phyloP scores from a whole-genome alignment of 2,329 filamentous ascomycete species.

The Juglanconis oblonga region DNA sequence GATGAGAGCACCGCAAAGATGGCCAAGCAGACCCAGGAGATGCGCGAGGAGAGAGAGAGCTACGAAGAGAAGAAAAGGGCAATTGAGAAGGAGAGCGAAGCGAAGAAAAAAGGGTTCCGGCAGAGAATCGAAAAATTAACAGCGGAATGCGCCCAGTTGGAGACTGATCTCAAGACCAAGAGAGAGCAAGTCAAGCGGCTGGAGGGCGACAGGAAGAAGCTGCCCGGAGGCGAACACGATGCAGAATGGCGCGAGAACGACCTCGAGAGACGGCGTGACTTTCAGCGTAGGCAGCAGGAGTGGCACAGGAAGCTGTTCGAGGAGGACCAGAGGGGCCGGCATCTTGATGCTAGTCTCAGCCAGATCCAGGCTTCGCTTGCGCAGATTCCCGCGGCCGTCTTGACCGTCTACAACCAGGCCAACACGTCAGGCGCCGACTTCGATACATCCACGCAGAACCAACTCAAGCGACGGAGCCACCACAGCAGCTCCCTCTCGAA shows the following conservation, averaged over 20 bases:
- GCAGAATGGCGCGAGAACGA: slow-evolving; percentile 54
- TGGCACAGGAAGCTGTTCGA: slow-evolving; percentile 48
- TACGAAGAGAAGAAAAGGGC: slow-evolving; percentile 53
- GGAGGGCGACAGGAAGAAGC: slow-evolving; percentile 66
- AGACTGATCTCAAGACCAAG: slow-evolving; percentile 71
- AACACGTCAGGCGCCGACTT: slow-evolving; percentile 47
- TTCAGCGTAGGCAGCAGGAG: slow-evolving; percentile 51
- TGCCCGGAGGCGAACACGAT: slow-evolving; percentile 59
- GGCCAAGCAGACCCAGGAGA: slow-evolving; percentile 59
- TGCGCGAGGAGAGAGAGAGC: slow-evolving; percentile 52
- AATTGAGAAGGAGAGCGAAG: slow-evolving; percentile 49
- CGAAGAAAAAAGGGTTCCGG: slow-evolving; percentile 50
- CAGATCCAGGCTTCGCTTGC: slow-evolving; percentile 46
- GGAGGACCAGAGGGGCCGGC: slow-evolving; percentile 45
- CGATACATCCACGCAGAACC: slow-evolving; percentile 37
- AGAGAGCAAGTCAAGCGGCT: slow-evolving; percentile 69
- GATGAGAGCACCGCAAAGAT: slow-evolving; percentile 68
- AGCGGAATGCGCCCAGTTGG: slow-evolving; percentile 61
- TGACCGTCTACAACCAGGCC: slow-evolving; percentile 42
- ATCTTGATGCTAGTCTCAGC: slow-evolving; percentile 46
- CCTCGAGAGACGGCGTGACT: slow-evolving; percentile 51
- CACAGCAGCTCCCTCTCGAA: slow-evolving; percentile 47
- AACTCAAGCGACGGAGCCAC: slow-evolving; percentile 46
- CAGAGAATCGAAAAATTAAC: slow-evolving; percentile 59
- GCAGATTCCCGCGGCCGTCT: slow-evolving; percentile 28